Base-by-base conservation (phyloP, 164 flowering plant genomes). In the Macadamia tetraphylla region DNA sequence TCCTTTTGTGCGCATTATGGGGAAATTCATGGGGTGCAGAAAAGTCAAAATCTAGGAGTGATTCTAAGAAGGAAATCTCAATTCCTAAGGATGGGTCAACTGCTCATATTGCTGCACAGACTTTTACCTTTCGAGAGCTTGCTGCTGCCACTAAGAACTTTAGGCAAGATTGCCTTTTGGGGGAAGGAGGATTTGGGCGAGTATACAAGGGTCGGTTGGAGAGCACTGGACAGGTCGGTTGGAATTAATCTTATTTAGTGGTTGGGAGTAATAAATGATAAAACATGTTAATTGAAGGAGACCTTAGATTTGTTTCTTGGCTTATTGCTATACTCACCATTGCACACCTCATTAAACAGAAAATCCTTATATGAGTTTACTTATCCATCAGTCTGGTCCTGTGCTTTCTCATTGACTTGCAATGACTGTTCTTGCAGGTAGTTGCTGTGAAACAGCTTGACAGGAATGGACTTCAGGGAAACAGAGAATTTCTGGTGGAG, bases 401-500 rank as follows among this genome's bases (percentile, higher is more conserved):
- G 2, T 60, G 17, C 42, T 58, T 67, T 49, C 46, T 64, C 52
- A 40, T 57, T 43, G 49, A 49, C 5, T 12, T 53, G 6, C 29
- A 51, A 42, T 43, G 18, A 42, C 68, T 75, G 13, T 69, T 1
- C 74, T 68, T 77, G 65, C 89, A 91, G 97, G 87, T 78, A 56
- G 97, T 89, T 70, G 97, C 97, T 8, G 93, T 91, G 55, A 91
- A 91, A 70, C 92, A 89, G 69, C 97, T 91, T 71, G 93, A 91
- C 65, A 80, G 94, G 46, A 87, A 91, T 74, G 94, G 97, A 15
- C 87, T 89, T 69, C 97, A 91, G 81, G 97, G 97, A 73, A 89
- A 89, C 63, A 80, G 92, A 69, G 94, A 91, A 62, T 91, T 86
- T 77, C 64, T 91, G 66, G 94, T 88, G 67, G 94, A 91, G 79